phyloP scores from a whole-genome alignment of 2,329 filamentous ascomycete species.

The Aspergillus neoniger region DNA sequence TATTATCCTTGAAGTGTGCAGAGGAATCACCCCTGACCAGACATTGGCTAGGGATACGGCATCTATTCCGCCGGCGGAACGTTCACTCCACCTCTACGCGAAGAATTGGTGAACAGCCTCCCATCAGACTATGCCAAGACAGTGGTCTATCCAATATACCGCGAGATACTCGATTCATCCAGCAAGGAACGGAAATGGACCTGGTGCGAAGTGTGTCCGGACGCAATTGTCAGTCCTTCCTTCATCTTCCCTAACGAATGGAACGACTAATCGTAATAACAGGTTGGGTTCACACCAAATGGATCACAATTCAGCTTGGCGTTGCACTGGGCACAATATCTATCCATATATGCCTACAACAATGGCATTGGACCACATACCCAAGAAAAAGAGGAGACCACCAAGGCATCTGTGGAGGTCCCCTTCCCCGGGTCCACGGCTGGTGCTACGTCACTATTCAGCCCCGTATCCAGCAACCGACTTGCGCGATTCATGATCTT shows the following conservation, averaged over 20 bases:
- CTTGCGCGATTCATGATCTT: constrained; percentile 31
- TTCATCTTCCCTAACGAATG: neutral
- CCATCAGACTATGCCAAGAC: constrained; percentile 32
- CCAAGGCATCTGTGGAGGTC: constrained; percentile 13
- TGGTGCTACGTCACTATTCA: constrained; percentile 26
- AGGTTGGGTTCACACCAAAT: constrained; percentile 33
- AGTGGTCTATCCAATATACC: constrained; percentile 33
- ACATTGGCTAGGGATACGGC: constrained; percentile 23
- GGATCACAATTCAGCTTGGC: constrained; percentile 32
- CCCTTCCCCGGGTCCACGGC: constrained; percentile 30
- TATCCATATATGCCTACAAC: constrained; percentile 33
- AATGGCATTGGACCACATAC: constrained; percentile 15
- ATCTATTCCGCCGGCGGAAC: constrained; percentile 28
- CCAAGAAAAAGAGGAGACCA: neutral
- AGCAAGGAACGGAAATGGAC: constrained; percentile 35
- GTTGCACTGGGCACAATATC: constrained; percentile 33
- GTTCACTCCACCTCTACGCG: constrained; percentile 33
- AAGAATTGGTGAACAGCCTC: constrained; percentile 32
- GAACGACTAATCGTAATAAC: neutral
- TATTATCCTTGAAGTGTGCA: neutral
- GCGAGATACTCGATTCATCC: constrained; percentile 21
- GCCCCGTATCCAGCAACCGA: constrained; percentile 30
- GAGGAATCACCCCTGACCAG: neutral
- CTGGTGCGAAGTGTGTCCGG: constrained; percentile 39
- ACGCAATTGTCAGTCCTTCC: constrained; percentile 22